A percentile compares a stretch with the other conserved stretches of the same genome.
phyloP scores from a whole-genome alignment of 2,329 filamentous ascomycete species.

The Dactylonectria estremocensis region DNA sequence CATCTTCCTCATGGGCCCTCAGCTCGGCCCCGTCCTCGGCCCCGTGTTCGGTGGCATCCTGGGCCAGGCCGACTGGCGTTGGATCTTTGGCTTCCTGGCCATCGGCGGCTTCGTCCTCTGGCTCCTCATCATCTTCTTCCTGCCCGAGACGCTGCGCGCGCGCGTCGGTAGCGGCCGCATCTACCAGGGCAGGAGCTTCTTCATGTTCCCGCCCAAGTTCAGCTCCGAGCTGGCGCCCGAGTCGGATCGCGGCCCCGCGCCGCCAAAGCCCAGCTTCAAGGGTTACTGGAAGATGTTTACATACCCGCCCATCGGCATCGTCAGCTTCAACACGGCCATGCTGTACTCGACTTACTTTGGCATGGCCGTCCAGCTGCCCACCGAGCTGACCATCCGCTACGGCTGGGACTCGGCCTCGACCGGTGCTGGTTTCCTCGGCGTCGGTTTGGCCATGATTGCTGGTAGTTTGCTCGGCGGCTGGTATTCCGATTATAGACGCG shows the following conservation, averaged over 20 bases:
- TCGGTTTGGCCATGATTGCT: constrained; percentile 43
- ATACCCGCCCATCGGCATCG: constrained; percentile 53
- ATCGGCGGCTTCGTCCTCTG: constrained; percentile 51
- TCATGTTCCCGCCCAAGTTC: constrained; percentile 42
- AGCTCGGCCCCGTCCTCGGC: constrained; percentile 61
- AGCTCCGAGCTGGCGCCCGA: constrained; percentile 45
- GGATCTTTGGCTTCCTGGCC: constrained; percentile 60
- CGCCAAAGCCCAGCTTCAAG: constrained; percentile 48
- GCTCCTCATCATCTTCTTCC: constrained; percentile 51
- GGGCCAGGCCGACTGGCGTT: constrained; percentile 57
- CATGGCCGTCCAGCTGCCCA: constrained; percentile 50
- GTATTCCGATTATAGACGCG: constrained; percentile 55
- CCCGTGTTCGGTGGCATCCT: constrained; percentile 60
- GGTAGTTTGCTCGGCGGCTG: constrained; percentile 57
- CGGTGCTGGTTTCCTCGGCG: constrained; percentile 55
- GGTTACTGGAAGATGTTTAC: constrained; percentile 50
- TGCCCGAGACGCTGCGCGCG: constrained; percentile 62
- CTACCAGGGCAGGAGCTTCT: constrained; percentile 36
- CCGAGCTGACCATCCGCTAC: constrained; percentile 51
- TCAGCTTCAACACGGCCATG: constrained; percentile 53
- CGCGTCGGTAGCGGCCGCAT: constrained; percentile 60
- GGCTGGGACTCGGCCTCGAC: constrained; percentile 52
- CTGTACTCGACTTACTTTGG: constrained; percentile 53
- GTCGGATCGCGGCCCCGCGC: constrained; percentile 45
- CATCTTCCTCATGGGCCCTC: constrained; percentile 60